Conservation (phyloP, 768 basidiomycete species). For the Mycena kentingensis region DNA sequence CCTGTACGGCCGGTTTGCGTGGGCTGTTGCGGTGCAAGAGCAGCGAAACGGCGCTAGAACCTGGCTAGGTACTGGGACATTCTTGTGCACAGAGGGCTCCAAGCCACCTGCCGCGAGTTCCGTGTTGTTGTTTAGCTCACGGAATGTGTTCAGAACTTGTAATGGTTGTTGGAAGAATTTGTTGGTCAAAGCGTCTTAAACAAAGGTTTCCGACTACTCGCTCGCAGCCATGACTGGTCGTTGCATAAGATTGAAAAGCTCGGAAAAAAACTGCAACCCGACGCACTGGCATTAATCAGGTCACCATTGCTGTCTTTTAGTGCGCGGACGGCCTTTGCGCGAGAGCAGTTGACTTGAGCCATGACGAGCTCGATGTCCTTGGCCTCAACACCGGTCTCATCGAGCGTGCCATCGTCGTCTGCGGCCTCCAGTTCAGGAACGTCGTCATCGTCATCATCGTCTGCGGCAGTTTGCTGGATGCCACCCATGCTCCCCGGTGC, state of each 20-base stretch:
- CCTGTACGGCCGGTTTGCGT: too few species aligned
- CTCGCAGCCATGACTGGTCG: slow-evolving; percentile 86
- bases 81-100: too few species aligned
- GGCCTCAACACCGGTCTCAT: slow-evolving; percentile 87
- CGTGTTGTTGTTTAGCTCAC: too few species aligned
- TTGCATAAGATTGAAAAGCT: slow-evolving; percentile 3
- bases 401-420: slow-evolving; percentile 79
- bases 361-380: slow-evolving; percentile 97
- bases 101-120: too few species aligned
- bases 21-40: too few species aligned
- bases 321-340: slow-evolving; percentile 88
- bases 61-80: too few species aligned
- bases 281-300: slow-evolving; percentile 95
- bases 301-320: slow-evolving; percentile 92
- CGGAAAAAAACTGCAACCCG: slow-evolving; percentile 5
- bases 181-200: slow-evolving; percentile 35
- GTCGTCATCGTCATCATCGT: slow-evolving; percentile 77
- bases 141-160: too few species aligned
- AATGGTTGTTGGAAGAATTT: slow-evolving; percentile 25
- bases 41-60: too few species aligned
- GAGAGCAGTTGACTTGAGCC: slow-evolving; percentile 80
- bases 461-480: slow-evolving; percentile 51
- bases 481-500: slow-evolving; percentile 48
- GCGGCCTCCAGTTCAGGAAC: slow-evolving; percentile 82
- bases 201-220: slow-evolving; percentile 57